These are phyloP conservation scores for Arachis hypogaea DNA, from an alignment of 306 rosid genomes.

Conservation along the genomic window DNA sequence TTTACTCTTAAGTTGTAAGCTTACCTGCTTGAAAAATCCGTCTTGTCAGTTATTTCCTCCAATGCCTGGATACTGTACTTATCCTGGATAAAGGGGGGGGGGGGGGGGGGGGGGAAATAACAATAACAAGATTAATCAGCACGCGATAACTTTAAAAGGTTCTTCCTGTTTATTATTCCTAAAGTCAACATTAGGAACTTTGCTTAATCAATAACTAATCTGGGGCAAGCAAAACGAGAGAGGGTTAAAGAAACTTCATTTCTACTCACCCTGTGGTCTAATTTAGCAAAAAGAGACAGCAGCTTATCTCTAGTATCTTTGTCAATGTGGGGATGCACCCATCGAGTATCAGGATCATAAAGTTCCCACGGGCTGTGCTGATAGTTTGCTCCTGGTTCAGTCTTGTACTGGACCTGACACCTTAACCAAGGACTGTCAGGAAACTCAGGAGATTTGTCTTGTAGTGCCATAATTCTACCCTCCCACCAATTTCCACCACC, in stretches of 20 bases:
- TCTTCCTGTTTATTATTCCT: constrained; percentile 12
- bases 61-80: constrained; percentile 51
- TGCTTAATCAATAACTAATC: constrained; percentile 15
- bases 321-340: constrained; percentile 67
- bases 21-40: constrained; percentile 77
- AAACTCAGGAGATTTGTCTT: constrained; percentile 64
- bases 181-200: constrained; percentile 19
- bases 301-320: constrained; percentile 68
- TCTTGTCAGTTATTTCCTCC: constrained; percentile 58
- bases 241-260: constrained; percentile 23
- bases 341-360: constrained; percentile 52
- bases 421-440: constrained; percentile 93
- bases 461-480: constrained; percentile 54
- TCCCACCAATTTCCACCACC: constrained; percentile 77
- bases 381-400: constrained; percentile 52
- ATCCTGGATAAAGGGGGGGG: constrained; percentile 51
- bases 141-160: background rate
- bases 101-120: constrained; percentile 12
- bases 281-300: constrained; percentile 55
- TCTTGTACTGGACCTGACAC: constrained; percentile 55
- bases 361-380: constrained; percentile 90
- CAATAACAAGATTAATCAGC: constrained; percentile 31
- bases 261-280: constrained; percentile 54
- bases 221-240: background rate
- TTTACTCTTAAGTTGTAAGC: constrained; percentile 28